Base-by-base conservation (phyloP, 805 yeast genomes). In the Zygoascus ofunaensis region DNA sequence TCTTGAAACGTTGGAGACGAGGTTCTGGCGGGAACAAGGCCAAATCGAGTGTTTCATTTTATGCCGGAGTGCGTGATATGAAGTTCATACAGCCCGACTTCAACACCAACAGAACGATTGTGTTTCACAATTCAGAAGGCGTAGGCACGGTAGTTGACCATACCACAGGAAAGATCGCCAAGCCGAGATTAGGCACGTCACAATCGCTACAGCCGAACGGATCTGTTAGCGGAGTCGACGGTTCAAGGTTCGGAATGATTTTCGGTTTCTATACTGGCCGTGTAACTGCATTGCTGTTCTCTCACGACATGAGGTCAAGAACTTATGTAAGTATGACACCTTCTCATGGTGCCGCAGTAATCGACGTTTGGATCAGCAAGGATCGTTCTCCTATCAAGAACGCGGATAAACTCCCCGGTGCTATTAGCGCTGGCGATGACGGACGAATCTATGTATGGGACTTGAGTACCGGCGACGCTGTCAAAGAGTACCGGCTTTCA, bases 201-300 rank as follows among this genome's bases (percentile, higher is more conserved):
- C 47, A 49, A 22, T 23, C 41, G 4, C 47, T 49, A 18, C 48
- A 48, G 30, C 20, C 46, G 14, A 41, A 37, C 12, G 37, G 28
- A 10, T 51, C 55, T 4, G 48, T 51, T 5, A 37, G 49, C 8
- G 34, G 46, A 15, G 43, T 52, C 7, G 60, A 54, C 37, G 59
- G 57, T 4, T 55, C 60, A 10, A 52, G 61, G 37, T 59, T 58
- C 35, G 64, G 61, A 4, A 42, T 60, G 37, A 47, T 57, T 19
- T 55, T 47, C 34, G 64, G 63, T 8, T 47, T 54, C 40, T 38
- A 37, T 15, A 48, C 49, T 34, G 64, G 64, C 8, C 23, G 33
- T 8, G 56, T 59, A 5, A 36, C 48, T 5, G 53, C 54, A 5
- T 37, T 48, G 10, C 37, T 49, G 23, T 49, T 57, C 36, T 45